Evolutionary conservation across 768 basidiomycete species (phyloP).

Genomic region (Lyophyllum semitale): DNA sequence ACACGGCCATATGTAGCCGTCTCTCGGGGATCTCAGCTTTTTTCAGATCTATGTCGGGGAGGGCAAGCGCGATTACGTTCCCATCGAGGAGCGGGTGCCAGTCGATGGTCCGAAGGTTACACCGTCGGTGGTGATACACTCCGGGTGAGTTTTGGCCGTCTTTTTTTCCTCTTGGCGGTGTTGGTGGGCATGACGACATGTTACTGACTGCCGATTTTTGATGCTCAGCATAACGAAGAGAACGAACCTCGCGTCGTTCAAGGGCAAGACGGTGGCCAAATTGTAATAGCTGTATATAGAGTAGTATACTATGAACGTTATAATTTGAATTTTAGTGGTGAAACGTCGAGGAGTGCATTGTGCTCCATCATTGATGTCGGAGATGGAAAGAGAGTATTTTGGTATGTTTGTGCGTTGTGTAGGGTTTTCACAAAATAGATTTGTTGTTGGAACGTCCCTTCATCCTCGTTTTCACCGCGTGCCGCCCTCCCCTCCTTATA

Average conservation of each 20-base stretch:
- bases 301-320: slow-evolving; percentile 29
- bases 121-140: slow-evolving; percentile 67
- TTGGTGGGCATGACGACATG: slow-evolving; percentile 40
- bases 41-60: slow-evolving; percentile 77
- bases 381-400: slow-evolving; percentile 14
- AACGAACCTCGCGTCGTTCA: slow-evolving; percentile 63
- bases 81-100: slow-evolving; percentile 56
- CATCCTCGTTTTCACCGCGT: slow-evolving; percentile 28
- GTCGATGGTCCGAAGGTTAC: slow-evolving; percentile 58
- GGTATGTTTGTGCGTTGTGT: slow-evolving; percentile 12
- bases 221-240: slow-evolving; percentile 61
- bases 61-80: slow-evolving; percentile 73
- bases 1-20: not conserved
- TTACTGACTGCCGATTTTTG: slow-evolving; percentile 5
- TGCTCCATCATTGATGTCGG: not conserved
- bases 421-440: slow-evolving; percentile 7
- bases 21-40: not conserved
- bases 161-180: slow-evolving; percentile 8
- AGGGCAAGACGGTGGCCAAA: slow-evolving; percentile 49
- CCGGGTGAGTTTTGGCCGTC: slow-evolving; percentile 58
- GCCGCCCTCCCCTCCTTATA: slow-evolving; percentile 28
- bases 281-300: slow-evolving; percentile 28
- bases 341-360: too few species aligned
- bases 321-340: not conserved
- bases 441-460: slow-evolving; percentile 11